phyloP scores from a whole-genome alignment of 345 rosid genomes.

The Trapa incisa region DNA sequence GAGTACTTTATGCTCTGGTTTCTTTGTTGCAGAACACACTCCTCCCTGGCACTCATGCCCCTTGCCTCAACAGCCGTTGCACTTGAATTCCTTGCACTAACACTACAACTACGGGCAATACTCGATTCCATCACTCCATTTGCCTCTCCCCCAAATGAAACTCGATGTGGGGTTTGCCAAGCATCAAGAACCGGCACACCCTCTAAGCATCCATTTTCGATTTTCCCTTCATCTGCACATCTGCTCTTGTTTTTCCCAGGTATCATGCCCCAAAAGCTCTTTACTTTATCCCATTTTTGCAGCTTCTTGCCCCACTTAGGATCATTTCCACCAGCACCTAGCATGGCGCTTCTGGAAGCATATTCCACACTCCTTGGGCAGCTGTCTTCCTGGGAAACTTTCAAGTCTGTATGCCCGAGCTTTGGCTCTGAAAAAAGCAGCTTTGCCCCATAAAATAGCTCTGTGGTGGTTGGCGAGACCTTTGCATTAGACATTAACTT shows the following conservation, averaged over 20 bases:
- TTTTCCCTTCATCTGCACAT: constrained; percentile 1
- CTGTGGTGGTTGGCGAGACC: constrained; percentile 59
- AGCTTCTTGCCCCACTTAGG: constrained; percentile 33
- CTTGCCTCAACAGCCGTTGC: background rate
- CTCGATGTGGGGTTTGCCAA: constrained; percentile 7
- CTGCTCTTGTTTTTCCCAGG: constrained; percentile 33
- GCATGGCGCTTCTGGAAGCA: constrained; percentile 37
- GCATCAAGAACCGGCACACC: background rate
- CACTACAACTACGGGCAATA: constrained; percentile 3
- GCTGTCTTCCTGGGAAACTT: constrained; percentile 24
- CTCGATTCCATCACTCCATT: background rate
- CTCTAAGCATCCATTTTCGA: background rate
- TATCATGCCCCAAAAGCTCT: constrained; percentile 64
- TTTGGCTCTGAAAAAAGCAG: constrained; percentile 45
- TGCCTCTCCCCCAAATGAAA: constrained; percentile 4
- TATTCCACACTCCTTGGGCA: constrained; percentile 20
- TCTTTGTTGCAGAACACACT: constrained; percentile 3
- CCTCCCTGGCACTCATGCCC: constrained; percentile 7
- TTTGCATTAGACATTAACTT: constrained; percentile 46
- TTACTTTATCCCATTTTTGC: constrained; percentile 36
- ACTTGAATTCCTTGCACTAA: constrained; percentile 6
- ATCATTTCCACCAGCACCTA: constrained; percentile 26
- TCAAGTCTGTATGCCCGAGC: constrained; percentile 45
- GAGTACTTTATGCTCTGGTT: constrained; percentile 8
- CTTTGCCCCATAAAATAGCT: constrained; percentile 49